Evolutionary conservation across 2,329 filamentous ascomycete genomes (phyloP), one percentile per base, ranked within the genome.

Genomic region (Ceratocystis cacaofunesta): DNA sequence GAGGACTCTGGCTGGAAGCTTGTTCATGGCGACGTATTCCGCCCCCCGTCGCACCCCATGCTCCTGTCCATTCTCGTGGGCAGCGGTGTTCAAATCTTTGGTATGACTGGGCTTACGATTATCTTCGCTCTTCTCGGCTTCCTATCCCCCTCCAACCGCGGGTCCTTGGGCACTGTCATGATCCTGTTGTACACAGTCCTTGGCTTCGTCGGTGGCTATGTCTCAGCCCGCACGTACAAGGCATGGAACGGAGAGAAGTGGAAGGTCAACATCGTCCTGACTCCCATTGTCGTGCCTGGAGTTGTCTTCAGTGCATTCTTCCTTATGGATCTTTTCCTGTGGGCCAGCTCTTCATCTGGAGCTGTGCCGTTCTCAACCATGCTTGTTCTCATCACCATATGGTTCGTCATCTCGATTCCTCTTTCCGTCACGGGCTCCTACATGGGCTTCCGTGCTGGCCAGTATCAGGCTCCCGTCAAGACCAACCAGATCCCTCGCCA

Each of bases 1-100:
- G 94, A 99, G 72, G 94, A 99, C 75, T 96, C 92, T 8, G 94
- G 94, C 68, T 99, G 94, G 94, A 99, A 99, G 77, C 78, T 99
- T 61, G 92, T 99, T 0, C 94, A 99, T 71, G 94, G 94, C 64
- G 94, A 99, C 74, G 92, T 97, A 41, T 99, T 99, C 81, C 88
- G 94, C 66, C 86, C 87, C 10, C 94, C 94, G 2, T 84, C 86
- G 69, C 86, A 89, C 68, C 89, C 92, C 1, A 81, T 99, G 32
- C 79, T 96, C 15, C 81, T 99, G 22, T 92, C 92, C 65, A 80
- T 99, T 5, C 81, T 99, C 69, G 82, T 96, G 52, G 94, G 94
- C 67, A 97, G 95, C 73, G 94, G 94, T 68, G 90, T 90, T 10
- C 94, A 99, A 76, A 84, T 99, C 2, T 97, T 99, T 75, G 91